phyloP scores from a whole-genome alignment of 306 rosid species.

The Prunus campanulata region DNA sequence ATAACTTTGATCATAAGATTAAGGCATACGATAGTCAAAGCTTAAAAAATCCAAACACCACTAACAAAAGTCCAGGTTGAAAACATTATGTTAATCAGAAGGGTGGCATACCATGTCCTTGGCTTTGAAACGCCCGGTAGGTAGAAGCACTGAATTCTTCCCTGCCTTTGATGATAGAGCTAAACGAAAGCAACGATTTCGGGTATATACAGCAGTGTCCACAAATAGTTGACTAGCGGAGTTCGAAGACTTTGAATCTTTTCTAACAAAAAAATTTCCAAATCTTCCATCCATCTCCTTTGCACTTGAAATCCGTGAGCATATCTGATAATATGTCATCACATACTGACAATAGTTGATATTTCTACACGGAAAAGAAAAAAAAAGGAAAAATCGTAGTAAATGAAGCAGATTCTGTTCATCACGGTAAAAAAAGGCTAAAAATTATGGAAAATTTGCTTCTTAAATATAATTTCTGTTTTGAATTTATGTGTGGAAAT shows the following conservation, averaged over 20 bases:
- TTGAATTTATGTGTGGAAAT: neutral
- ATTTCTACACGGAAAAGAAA: constrained; percentile 28
- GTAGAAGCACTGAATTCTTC: constrained; percentile 75
- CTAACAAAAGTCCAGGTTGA: neutral
- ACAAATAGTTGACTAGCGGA: constrained; percentile 67
- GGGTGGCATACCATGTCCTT: constrained; percentile 52
- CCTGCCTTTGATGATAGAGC: constrained; percentile 93
- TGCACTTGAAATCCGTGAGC: constrained; percentile 61
- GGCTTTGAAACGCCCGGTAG: constrained; percentile 59
- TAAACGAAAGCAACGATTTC: constrained; percentile 92
- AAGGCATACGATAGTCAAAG: constrained; percentile 2
- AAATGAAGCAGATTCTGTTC: constrained; percentile 23
- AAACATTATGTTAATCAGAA: neutral
- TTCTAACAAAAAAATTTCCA: constrained; percentile 58
- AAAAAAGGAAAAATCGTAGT: constrained; percentile 9
- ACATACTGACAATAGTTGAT: constrained; percentile 29
- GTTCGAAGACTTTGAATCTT: constrained; percentile 57
- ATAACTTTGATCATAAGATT: neutral
- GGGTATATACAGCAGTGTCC: constrained; percentile 85
- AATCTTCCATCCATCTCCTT: constrained; percentile 43
- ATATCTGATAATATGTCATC: constrained; percentile 59
- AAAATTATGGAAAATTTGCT: neutral
- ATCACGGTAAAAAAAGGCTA: constrained; percentile 12
- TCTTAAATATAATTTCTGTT: neutral
- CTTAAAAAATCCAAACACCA: neutral